These are phyloP conservation scores for Plasmodium cynomolgi DNA, from an alignment of 169 alveolate species.

Conservation along the genomic window DNA sequence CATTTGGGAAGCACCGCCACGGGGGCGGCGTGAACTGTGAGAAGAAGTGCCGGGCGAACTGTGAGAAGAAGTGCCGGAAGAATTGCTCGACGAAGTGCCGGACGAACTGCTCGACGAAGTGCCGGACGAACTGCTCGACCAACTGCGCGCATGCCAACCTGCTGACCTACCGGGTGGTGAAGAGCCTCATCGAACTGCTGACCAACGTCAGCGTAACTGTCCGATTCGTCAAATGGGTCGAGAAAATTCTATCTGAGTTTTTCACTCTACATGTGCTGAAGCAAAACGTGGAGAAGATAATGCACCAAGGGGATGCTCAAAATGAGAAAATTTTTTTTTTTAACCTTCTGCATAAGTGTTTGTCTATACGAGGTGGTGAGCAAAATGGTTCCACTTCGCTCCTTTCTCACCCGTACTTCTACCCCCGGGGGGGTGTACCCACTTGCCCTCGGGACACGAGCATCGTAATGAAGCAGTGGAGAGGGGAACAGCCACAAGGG, in stretches of 20 bases:
- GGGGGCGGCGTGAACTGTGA: background rate
- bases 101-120: too few relatives aligned
- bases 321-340: slow-evolving; percentile 3
- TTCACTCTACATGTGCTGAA: slow-evolving; percentile 20
- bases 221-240: slow-evolving; percentile 31
- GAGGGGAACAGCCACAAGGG: background rate
- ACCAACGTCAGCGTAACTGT: background rate
- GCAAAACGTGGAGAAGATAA: slow-evolving; percentile 4
- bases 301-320: background rate
- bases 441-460: background rate
- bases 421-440: background rate
- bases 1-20: background rate
- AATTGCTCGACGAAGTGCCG: background rate
- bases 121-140: background rate
- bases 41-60: too few relatives aligned
- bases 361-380: slow-evolving; percentile 8
- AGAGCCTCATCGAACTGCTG: background rate
- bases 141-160: background rate
- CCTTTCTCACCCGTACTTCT: slow-evolving; percentile 52
- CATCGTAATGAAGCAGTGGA: background rate
- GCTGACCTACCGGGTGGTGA: slow-evolving; percentile 8
- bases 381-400: background rate
- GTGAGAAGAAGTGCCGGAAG: background rate
- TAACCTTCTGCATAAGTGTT: slow-evolving; percentile 36
- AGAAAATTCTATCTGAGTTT: slow-evolving; percentile 25